Conservation (phyloP, 352 stramenopile species). For the Phytophthora podocarpi region DNA sequence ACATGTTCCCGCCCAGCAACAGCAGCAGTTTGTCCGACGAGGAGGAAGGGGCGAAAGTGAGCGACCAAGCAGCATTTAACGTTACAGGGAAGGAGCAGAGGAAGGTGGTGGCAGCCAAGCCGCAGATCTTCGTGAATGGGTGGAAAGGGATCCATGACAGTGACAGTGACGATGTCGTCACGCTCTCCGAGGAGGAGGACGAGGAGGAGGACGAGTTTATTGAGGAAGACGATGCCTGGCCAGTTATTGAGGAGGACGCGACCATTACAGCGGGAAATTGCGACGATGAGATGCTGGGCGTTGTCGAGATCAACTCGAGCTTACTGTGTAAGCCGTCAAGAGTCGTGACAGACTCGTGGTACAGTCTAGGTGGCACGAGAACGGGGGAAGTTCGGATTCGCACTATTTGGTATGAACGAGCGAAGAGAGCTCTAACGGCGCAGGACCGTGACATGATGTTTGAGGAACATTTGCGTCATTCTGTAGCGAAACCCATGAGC, state of each 20-base stretch:
- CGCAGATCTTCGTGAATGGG: conserved; percentile 19
- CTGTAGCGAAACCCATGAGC: conserved; percentile 31
- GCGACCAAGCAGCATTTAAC: neutral
- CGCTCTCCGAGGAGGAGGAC: conserved; percentile 52
- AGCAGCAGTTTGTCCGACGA: conserved; percentile 17
- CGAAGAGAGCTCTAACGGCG: conserved; percentile 12
- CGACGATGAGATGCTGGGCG: conserved; percentile 56
- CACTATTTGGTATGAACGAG: conserved; percentile 49
- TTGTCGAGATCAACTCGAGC: conserved; percentile 55
- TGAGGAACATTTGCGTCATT: conserved; percentile 39
- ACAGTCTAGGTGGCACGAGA: conserved; percentile 47
- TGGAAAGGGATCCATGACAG: conserved; percentile 37
- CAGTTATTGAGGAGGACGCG: conserved; percentile 16
- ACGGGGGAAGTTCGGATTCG: conserved; percentile 73
- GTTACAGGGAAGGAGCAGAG: conserved; percentile 2
- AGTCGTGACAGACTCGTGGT: conserved; percentile 64
- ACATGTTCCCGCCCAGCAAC: conserved; percentile 71
- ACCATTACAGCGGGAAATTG: neutral
- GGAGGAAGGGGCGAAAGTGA: conserved; percentile 4
- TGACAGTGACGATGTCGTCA: conserved; percentile 59
- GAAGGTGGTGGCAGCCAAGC: conserved; percentile 8
- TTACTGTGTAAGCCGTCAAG: conserved; percentile 40
- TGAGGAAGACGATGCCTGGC: conserved; percentile 25
- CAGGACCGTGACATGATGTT: conserved; percentile 47
- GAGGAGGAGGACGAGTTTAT: conserved; percentile 31